These are phyloP conservation scores for Tuber borchii DNA, from an alignment of 495 filamentous ascomycete genomes.

Conservation along the genomic window DNA sequence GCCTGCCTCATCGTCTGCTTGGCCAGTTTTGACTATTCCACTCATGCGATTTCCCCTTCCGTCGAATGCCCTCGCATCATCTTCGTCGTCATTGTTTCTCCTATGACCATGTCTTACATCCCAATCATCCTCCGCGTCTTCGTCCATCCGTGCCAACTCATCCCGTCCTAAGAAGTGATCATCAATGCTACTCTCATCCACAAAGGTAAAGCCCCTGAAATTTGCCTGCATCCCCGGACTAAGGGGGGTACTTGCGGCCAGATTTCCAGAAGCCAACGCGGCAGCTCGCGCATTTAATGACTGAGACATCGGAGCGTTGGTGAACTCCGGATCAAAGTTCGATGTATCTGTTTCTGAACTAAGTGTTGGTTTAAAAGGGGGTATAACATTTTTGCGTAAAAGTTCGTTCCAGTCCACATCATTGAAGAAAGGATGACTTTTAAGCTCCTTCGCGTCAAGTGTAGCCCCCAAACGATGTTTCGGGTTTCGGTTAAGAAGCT, in stretches of 20 bases:
- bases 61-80: slow-evolving; percentile 19
- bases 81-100: slow-evolving; percentile 8
- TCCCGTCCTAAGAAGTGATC: slow-evolving; percentile 69
- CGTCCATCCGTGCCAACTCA: slow-evolving; percentile 60
- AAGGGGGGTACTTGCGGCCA: slow-evolving; percentile 75
- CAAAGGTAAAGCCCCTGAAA: slow-evolving; percentile 96
- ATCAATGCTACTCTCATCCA: slow-evolving; percentile 92
- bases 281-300: slow-evolving; percentile 80
- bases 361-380: slow-evolving; percentile 94
- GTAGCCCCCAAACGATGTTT: slow-evolving; percentile 89
- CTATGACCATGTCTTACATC: slow-evolving; percentile 43
- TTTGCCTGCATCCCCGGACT: slow-evolving; percentile 95
- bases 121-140: slow-evolving; percentile 59
- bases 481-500: slow-evolving; percentile 87
- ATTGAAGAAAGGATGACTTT: slow-evolving; percentile 85
- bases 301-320: slow-evolving; percentile 79
- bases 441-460: slow-evolving; percentile 88
- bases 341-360: slow-evolving; percentile 92
- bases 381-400: slow-evolving; percentile 82
- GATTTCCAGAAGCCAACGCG: slow-evolving; percentile 67
- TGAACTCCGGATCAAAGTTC: slow-evolving; percentile 98
- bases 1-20: slow-evolving; percentile 36
- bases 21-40: slow-evolving; percentile 30
- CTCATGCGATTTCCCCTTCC: slow-evolving; percentile 38
- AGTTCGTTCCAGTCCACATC: slow-evolving; percentile 90